Base-by-base conservation (phyloP, 352 stramenopile genomes). In the Globisporangium takayamanum region DNA sequence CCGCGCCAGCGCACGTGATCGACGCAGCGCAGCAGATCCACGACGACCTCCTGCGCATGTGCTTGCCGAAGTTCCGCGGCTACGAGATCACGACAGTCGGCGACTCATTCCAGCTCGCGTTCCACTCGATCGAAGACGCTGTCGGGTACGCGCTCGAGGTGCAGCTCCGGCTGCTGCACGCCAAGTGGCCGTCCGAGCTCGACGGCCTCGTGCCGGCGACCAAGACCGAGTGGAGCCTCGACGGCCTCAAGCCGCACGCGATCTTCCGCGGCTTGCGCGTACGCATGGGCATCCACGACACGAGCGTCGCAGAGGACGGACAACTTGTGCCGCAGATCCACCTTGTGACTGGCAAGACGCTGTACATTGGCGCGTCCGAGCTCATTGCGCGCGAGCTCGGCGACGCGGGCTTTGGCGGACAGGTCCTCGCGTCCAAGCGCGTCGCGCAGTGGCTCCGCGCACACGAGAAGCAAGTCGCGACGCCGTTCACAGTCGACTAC, bases 1-100 rank as follows among this genome's bases (percentile, higher is more conserved):
- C 73, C n/a, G 73, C 69, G 0, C 74, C 70, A 1, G 67, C 81
- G 46, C 50, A 71, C 18, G 65, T 88, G 5, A 88, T 92, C n/a
- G 72, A 87, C 41, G 68, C 66, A 5, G 78, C 78, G 1, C 74
- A 84, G 50, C 72, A 81, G 33, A 55, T 87, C 2, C 81, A 91
- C 49, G 81, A 91, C 26, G 72, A 87, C 65, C 42, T 90, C 30
- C 49, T 90, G 39, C 78, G 80, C 0, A 74, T 65, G 5, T 54
- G 72, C 49, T 44, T 88, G 18, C 68, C 75, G 1, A 84, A 73
- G 22, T 87, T 74, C 45, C 67, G 72, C 36, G 80, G 80, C 0
- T 91, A 91, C 60, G 81, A 91, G 66, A 89, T 91, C 51, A 91
- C 81, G 45, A 91, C 81, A 5, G 75, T 68, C 0, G 81, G 81